A percentile compares a stretch with the other conserved stretches of the same genome.
phyloP scores from a whole-genome alignment of 768 basidiomycete species.

The Suillus bovinus region DNA sequence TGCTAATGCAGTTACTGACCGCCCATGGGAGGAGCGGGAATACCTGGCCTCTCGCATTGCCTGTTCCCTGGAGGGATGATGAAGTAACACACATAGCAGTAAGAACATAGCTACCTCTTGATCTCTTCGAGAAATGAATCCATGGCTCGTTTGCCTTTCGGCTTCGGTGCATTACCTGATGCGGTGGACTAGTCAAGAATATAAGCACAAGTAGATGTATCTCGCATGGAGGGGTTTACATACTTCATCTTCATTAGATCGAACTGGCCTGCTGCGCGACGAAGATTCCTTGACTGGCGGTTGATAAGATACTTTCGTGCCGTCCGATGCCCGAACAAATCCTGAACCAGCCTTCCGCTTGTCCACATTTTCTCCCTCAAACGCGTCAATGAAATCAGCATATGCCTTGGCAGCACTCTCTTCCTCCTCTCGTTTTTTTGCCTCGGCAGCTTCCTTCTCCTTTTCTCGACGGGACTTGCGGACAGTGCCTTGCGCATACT shows the following conservation, averaged over 20 bases:
- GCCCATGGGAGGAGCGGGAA: constrained; percentile 63
- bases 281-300: constrained; percentile 39
- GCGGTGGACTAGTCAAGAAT: constrained; percentile 50
- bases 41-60: constrained; percentile 87
- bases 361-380: constrained; percentile 67
- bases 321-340: constrained; percentile 62
- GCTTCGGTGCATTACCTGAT: constrained; percentile 56
- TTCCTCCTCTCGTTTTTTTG: constrained; percentile 84
- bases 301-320: constrained; percentile 37
- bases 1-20: constrained; percentile 90
- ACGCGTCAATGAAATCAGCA: constrained; percentile 82
- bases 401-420: constrained; percentile 76
- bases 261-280: constrained; percentile 31
- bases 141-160: constrained; percentile 96
- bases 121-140: constrained; percentile 96
- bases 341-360: constrained; percentile 52
- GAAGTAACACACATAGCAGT: background rate
- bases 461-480: constrained; percentile 91
- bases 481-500: constrained; percentile 82
- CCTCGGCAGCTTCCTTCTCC: constrained; percentile 90
- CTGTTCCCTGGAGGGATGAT: constrained; percentile 69
- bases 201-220: constrained; percentile 7
- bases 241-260: constrained; percentile 35
- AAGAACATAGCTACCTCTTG: constrained; percentile 60
- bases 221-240: constrained; percentile 18